Evolutionary conservation across 441 rosid genomes (phyloP), one percentile per base, ranked within the genome.

Genomic region (Eutrema salsugineum): DNA sequence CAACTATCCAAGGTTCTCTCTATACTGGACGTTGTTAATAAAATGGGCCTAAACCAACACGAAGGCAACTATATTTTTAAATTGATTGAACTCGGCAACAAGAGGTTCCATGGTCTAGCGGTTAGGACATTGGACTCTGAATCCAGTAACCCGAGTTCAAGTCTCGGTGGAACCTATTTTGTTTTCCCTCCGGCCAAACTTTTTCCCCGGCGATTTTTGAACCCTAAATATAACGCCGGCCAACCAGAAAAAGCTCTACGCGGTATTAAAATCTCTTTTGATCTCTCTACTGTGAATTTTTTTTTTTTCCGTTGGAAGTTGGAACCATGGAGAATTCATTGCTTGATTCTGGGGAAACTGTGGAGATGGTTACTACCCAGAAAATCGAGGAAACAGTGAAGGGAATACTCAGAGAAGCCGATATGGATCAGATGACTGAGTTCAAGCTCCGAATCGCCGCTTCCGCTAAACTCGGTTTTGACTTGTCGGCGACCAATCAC

Each of bases 351-450:
- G 0, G 12, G 16, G 78, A 59, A 49, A 50, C 54, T 48, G 78
- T 84, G 90, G 89, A 83, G 40, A 47, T 77, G 0, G 81, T 79
- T 9, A 61, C 62, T 33, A 62, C 33, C 12, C 76, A 61, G 63
- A 87, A 63, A 66, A 82, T 94, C 73, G 84, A 86, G 76, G 85
- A 82, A 68, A 76, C 87, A 19, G 91, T 91, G 38, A 76, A 65
- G 49, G 79, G 77, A 3, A 77, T 89, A 43, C 91, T 91, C 17
- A 82, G 60, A 64, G 68, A 65, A 44, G 86, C 91, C 9, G 80
- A 89, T 77, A 73, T 91, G 83, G 88, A 82, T 20, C 81, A 71
- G 8, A 80, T 88, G 82, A 91, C 93, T 3, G 97, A 91, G 87
- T 88, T 82, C 82, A 86, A 87, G 65, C 84, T 89, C 83, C 87